These are phyloP conservation scores for Paecilomyces dactylethromorphus DNA, from an alignment of 2,329 filamentous ascomycete genomes.

Conservation along the genomic window DNA sequence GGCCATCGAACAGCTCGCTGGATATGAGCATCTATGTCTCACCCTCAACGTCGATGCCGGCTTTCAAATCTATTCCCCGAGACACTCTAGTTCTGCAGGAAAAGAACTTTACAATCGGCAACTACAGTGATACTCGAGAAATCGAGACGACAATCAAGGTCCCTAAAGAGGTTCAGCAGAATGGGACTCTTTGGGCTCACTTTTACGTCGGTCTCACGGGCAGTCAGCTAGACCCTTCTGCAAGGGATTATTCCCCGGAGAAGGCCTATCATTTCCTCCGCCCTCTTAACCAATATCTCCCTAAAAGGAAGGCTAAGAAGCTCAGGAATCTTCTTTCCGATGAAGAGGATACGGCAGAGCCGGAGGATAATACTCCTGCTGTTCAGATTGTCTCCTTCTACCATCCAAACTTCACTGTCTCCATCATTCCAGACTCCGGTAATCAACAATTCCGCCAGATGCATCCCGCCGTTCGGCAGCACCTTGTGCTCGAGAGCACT, in stretches of 20 bases:
- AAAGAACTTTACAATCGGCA: slow-evolving; percentile 69
- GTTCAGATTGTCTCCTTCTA: slow-evolving; percentile 81
- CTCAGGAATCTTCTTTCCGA: slow-evolving; percentile 71
- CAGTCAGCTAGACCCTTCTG: slow-evolving; percentile 66
- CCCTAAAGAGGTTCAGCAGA: slow-evolving; percentile 74
- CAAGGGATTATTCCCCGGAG: slow-evolving; percentile 63
- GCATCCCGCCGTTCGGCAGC: slow-evolving; percentile 69
- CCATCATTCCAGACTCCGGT: slow-evolving; percentile 75
- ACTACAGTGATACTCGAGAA: slow-evolving; percentile 71
- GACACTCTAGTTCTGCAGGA: slow-evolving; percentile 73
- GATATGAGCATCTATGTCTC: slow-evolving; percentile 85
- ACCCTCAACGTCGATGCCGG: slow-evolving; percentile 60
- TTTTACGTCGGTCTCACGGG: slow-evolving; percentile 81
- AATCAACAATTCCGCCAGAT: slow-evolving; percentile 59
- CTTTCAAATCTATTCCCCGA: slow-evolving; percentile 56
- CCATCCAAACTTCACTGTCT: slow-evolving; percentile 88
- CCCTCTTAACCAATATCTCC: slow-evolving; percentile 81
- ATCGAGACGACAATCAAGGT: slow-evolving; percentile 72
- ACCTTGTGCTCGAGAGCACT: slow-evolving; percentile 70
- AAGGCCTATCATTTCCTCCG: slow-evolving; percentile 78
- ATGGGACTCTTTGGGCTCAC: slow-evolving; percentile 90
- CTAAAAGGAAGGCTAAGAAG: slow-evolving; percentile 85
- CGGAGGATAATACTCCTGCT: slow-evolving; percentile 49
- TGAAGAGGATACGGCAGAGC: slow-evolving; percentile 42
- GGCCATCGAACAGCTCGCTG: slow-evolving; percentile 69